A percentile compares a stretch with the other conserved stretches of the same genome.
Evolutionary conservation across 2,329 filamentous ascomycete genomes (phyloP).

Genomic region (Neocucurbitaria cava): DNA sequence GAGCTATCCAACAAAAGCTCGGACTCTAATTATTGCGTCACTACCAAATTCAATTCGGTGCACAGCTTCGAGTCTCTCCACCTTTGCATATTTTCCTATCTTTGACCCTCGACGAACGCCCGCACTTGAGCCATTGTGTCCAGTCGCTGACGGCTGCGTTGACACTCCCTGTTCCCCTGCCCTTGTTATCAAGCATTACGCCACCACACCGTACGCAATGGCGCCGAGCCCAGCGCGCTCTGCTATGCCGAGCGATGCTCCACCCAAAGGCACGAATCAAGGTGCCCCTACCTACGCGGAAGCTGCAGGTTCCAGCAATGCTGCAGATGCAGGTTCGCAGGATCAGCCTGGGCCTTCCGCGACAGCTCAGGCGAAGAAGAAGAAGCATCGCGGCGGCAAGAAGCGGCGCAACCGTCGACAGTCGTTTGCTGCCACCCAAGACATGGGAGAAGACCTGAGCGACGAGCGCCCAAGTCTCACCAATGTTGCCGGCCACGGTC

Average conservation of each 20-base stretch:
- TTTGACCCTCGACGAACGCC: not conserved
- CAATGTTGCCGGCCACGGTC: conserved; percentile 42
- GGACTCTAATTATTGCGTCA: not conserved
- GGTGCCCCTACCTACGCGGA: conserved; percentile 20
- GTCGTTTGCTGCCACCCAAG: conserved; percentile 71
- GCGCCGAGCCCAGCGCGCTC: conserved; percentile 20
- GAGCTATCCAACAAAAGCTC: not conserved
- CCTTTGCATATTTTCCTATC: conserved; percentile 2
- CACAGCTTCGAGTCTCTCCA: not conserved
- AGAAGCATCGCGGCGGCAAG: conserved; percentile 77
- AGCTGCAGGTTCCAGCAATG: conserved; percentile 17
- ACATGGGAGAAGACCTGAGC: conserved; percentile 60
- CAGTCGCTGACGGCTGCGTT: conserved; percentile 10
- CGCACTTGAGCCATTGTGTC: conserved; percentile 1
- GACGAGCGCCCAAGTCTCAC: conserved; percentile 60
- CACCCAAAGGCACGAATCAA: conserved; percentile 14
- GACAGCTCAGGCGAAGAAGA: conserved; percentile 62
- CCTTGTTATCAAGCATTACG: conserved; percentile 10
- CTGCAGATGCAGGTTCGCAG: conserved; percentile 8
- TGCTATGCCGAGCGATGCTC: conserved; percentile 11
- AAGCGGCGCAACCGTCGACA: conserved; percentile 78
- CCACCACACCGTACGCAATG: conserved; percentile 22
- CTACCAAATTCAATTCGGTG: not conserved
- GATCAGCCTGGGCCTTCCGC: conserved; percentile 15
- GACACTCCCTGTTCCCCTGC: not conserved